Evolutionary conservation across 2,329 filamentous ascomycete species (phyloP), one percentile per base, ranked within the genome.

Genomic region (Talaromyces albobiverticillius): DNA sequence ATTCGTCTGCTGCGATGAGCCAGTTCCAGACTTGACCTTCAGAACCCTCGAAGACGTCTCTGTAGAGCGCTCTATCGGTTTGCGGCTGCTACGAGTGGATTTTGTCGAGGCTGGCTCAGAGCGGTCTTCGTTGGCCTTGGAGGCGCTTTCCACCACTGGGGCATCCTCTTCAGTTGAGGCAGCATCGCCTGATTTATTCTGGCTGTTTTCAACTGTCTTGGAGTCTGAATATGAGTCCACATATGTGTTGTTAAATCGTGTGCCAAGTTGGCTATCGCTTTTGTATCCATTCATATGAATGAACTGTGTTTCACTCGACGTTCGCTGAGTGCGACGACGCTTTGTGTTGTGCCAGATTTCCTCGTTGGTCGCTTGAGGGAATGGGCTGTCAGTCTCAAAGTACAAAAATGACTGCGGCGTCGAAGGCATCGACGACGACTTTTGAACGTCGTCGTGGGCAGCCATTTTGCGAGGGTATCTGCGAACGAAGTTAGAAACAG

Each of bases 201-300:
- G 48, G 10, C 40, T 34, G 16, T 46, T 57, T n/a, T 57, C 55
- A 31, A 41, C 34, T 3, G 46, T 54, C 29, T 55, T 55, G 8
- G 55, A 50, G 18, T 53, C 46, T 20, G 55, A 46, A 31, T 50
- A 53, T 0, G 51, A 57, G 10, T 57, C 55, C 25, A 53, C 55
- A 31, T 53, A 52, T 29, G 51, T 53, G 40, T 57, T 53, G 54
- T 49, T 53, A 23, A 53, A 56, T 3, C 49, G 46, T 11, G 54
- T 45, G 14, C 55, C 55, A 41, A 54, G 29, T 26, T 57, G 50
- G 41, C 55, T 57, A 23, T 54, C 55, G 23, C 51, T 54, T 32
- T 57, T 57, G 46, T 57, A 53, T 13, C 52, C 55, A 34, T 57
- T 57, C 51, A 55, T 54, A 20, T 57, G 55, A 22, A 51, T 55